Evolutionary conservation across 306 rosid genomes (phyloP), one percentile per base, ranked within the genome.

Genomic region (Carpinus fangiana): DNA sequence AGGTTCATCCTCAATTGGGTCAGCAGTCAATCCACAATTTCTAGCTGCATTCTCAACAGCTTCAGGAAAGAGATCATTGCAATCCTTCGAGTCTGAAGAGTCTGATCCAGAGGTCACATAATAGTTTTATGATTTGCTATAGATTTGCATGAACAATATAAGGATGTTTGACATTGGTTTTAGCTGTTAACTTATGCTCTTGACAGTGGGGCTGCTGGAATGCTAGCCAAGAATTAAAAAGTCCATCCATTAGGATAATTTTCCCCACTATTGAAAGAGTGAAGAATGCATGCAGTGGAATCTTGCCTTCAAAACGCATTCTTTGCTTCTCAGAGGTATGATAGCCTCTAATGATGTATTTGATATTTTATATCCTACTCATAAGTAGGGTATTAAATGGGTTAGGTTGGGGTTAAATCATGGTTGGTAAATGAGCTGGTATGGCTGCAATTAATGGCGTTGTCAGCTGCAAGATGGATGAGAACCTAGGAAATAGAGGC

Each of bases 141-240:
- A 51, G 50, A 73, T 61, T 50, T 70, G 38, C 79, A 78, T 60
- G 57, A 77, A 55, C 70, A 76, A n/a, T 70, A 66, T 48, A 38
- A 53, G 55, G 13, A 43, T 73, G 51, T 81, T 69, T 55, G 34
- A 75, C 51, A 81, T 69, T 60, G 75, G 59, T 31, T 81, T 84
- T 70, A 41, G 45, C 64, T 75, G 78, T 81, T 60, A 67, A 50
- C 73, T 70, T 45, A 79, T 77, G 66, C 74, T 84, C 50, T 82
- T 78, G 76, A 86, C 81, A 92, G 97, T 92, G 97, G 97, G 97
- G 93, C 71, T 81, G 87, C 79, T 92, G 97, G 97, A 90, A 73
- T 86, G 87, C 93, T 78, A 82, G 74, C 2, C 93, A 90, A 71
- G 97, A 92, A 84, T 72, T 78, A 79, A 87, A 83, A 82, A 76